A percentile compares a stretch with the other conserved stretches of the same genome.
Evolutionary conservation across 768 basidiomycete species (phyloP).

Genomic region (Psilocybe tampanensis): DNA sequence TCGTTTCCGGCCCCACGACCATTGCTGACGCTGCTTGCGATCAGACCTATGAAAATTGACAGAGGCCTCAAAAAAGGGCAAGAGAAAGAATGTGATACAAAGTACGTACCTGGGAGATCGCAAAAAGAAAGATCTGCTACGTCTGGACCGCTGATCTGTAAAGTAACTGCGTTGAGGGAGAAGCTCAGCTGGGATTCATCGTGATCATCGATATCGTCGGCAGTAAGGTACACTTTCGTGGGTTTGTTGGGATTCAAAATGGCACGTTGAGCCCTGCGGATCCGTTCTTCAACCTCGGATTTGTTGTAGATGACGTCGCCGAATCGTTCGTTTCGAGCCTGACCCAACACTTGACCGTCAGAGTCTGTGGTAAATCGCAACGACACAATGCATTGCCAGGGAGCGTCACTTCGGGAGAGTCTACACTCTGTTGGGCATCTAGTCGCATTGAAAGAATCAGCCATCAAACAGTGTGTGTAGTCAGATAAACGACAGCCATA

Average conservation of each 20-base stretch:
- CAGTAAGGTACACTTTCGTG: constrained; percentile 38
- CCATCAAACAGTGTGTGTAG: neutral
- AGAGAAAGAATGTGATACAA: no score
- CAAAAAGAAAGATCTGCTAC: constrained; percentile 67
- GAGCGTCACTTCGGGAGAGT: constrained; percentile 38
- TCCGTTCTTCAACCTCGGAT: constrained; percentile 62
- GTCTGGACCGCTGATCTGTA: constrained; percentile 60
- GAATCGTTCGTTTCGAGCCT: constrained; percentile 43
- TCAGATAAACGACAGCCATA: constrained; percentile 22
- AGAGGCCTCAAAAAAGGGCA: no score
- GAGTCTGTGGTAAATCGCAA: constrained; percentile 47
- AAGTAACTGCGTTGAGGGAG: constrained; percentile 56
- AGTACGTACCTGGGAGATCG: constrained; percentile 58
- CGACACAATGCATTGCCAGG: constrained; percentile 56
- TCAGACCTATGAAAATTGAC: constrained; percentile 62
- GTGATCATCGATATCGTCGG: constrained; percentile 25
- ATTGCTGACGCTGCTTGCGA: constrained; percentile 53
- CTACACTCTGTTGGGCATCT: constrained; percentile 66
- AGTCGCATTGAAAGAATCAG: neutral
- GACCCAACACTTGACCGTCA: constrained; percentile 38
- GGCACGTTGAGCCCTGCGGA: constrained; percentile 65
- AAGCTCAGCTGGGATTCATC: constrained; percentile 36
- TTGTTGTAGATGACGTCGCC: constrained; percentile 54
- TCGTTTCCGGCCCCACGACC: constrained; percentile 51
- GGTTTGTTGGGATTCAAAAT: constrained; percentile 58